Percentiles rank a stretch among this genome's conserved stretches.
Evolutionary conservation across 495 filamentous ascomycete species (phyloP).

Genomic region (Aspergillus haitiensis): DNA sequence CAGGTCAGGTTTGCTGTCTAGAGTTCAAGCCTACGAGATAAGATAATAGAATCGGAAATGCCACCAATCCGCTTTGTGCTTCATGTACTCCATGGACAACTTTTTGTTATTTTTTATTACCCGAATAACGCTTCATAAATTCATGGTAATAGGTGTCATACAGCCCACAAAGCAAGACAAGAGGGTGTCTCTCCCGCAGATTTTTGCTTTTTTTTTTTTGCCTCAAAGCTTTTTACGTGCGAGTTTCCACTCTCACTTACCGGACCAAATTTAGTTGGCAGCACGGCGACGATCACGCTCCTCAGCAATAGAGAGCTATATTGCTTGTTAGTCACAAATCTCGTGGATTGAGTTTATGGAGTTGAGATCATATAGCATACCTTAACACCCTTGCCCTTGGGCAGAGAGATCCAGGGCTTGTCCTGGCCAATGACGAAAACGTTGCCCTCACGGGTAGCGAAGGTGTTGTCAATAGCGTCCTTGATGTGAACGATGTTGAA

Average conservation of each 20-base stretch:
- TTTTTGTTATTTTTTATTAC: slow-evolving; percentile 26
- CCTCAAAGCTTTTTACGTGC: slow-evolving; percentile 27
- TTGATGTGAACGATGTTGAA: slow-evolving; percentile 99
- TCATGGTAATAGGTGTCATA: slow-evolving; percentile 36
- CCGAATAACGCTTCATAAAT: slow-evolving; percentile 23
- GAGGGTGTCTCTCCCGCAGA: slow-evolving; percentile 41
- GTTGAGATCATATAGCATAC: slow-evolving; percentile 41
- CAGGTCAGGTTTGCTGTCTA: slow-evolving; percentile 20
- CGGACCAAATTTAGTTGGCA: slow-evolving; percentile 56
- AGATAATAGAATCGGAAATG: slow-evolving; percentile 14
- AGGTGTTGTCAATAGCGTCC: slow-evolving; percentile 98
- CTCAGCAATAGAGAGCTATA: slow-evolving; percentile 87
- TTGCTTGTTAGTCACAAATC: slow-evolving; percentile 15
- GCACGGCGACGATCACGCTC: slow-evolving; percentile 93
- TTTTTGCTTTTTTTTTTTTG: slow-evolving; percentile 28
- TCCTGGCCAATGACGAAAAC: slow-evolving; percentile 96
- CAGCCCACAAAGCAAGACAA: slow-evolving; percentile 46
- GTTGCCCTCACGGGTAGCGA: slow-evolving; percentile 97
- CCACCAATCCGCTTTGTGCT: not conserved
- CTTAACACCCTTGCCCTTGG: slow-evolving; percentile 99
- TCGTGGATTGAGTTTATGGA: not conserved
- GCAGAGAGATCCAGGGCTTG: slow-evolving; percentile 97
- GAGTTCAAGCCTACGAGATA: slow-evolving; percentile 39
- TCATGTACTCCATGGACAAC: slow-evolving; percentile 21
- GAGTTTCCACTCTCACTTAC: slow-evolving; percentile 32